Conservation (phyloP, 139 green algal genomes). For the Coelastrella sp. region DNA sequence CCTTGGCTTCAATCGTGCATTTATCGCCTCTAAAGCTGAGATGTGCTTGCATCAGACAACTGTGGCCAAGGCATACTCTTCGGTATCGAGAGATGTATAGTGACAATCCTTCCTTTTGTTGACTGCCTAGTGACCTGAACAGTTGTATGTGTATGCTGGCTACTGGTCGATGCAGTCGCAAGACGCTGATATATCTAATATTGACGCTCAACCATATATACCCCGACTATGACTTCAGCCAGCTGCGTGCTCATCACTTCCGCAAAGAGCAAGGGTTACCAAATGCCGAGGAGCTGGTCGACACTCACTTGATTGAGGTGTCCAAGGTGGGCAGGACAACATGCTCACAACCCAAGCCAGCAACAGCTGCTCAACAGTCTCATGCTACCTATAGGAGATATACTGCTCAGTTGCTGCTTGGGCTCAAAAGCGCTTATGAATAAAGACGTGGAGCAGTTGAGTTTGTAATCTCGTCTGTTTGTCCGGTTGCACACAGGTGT, state of each 20-base stretch:
- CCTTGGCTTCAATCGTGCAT: no score
- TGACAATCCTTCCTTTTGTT: no score
- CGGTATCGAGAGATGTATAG: no score
- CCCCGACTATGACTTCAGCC: slow-evolving; percentile 96
- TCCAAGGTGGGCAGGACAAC: no score
- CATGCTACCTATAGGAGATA: neutral
- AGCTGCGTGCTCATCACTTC: slow-evolving; percentile 94
- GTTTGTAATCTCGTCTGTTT: neutral
- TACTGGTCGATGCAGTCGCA: slow-evolving; percentile 71
- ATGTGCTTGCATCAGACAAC: no score
- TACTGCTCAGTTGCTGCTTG: no score
- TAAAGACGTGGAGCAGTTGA: no score
- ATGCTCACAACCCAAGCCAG: no score
- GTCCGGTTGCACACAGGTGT: slow-evolving; percentile 72
- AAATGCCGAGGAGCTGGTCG: slow-evolving; percentile 84
- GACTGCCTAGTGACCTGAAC: no score
- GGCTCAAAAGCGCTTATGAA: no score
- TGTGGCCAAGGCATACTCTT: no score
- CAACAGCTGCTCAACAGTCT: neutral
- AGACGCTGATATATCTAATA: slow-evolving; percentile 99
- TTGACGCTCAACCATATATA: slow-evolving; percentile 99
- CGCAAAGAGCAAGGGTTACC: slow-evolving; percentile 82
- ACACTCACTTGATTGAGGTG: slow-evolving; percentile 91
- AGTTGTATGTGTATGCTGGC: neutral
- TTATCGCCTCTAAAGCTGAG: no score